phyloP scores from a whole-genome alignment of 768 basidiomycete species.

The Kwoniella shandongensis region DNA sequence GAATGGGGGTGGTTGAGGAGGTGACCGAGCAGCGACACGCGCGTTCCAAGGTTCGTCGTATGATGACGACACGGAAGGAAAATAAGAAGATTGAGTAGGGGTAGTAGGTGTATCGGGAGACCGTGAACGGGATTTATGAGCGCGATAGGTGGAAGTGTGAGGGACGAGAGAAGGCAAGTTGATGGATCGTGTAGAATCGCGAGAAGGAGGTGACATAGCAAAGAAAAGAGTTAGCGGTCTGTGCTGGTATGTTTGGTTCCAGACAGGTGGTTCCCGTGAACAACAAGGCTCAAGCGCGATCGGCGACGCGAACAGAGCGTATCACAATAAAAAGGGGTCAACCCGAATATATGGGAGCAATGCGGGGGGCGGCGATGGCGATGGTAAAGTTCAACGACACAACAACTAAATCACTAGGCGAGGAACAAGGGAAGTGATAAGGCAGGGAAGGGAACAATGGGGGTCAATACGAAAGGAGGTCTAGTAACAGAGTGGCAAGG shows the following conservation, averaged over 20 bases:
- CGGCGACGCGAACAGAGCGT: neutral
- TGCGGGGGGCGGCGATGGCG: too few relatives aligned
- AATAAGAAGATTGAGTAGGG: constrained; percentile 20
- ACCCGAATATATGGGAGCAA: neutral
- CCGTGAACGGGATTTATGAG: constrained; percentile 20
- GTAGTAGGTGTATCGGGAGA: constrained; percentile 16
- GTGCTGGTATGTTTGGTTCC: neutral
- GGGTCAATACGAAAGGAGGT: too few relatives aligned
- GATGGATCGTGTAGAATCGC: constrained; percentile 13
- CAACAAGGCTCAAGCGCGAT: neutral
- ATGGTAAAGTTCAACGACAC: too few relatives aligned
- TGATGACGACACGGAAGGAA: constrained; percentile 14
- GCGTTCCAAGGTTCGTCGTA: constrained; percentile 16
- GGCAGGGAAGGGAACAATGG: too few relatives aligned
- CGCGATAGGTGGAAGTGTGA: constrained; percentile 15
- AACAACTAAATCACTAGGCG: too few relatives aligned
- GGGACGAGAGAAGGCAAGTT: constrained; percentile 14
- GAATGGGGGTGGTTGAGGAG: neutral
- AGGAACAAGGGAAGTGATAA: too few relatives aligned
- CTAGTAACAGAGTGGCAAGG: too few relatives aligned
- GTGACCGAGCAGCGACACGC: constrained; percentile 12
- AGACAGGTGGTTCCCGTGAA: too few relatives aligned
- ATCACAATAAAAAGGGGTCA: neutral
- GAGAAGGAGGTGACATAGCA: constrained; percentile 2
- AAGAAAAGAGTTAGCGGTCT: neutral